Evolutionary conservation across 441 rosid species (phyloP), one percentile per base, ranked within the genome.

Genomic region (Codiaeum variegatum): DNA sequence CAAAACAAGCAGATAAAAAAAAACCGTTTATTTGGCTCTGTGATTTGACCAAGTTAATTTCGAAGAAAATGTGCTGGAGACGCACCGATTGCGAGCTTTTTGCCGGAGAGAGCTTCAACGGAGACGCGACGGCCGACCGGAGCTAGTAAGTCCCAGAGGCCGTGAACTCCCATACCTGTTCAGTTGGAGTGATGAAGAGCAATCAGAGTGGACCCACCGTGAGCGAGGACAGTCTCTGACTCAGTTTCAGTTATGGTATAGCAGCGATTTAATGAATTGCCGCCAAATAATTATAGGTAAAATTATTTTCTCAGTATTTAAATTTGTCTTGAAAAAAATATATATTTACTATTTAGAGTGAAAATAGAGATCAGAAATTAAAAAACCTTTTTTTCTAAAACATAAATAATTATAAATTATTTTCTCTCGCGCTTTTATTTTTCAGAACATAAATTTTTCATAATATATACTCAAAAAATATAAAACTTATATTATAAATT

Each of bases 61-160:
- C n/a, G 9, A 10, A 5, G 11, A 2, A 10, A 54, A 60, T 3
- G 38, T 13, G 13, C 54, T 8, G 28, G 51, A 60, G 44, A 51
- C 1, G 46, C 80, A 92, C 98, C 97, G 47, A 93, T 90, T 70
- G 98, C 99, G 51, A 93, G 87, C 75, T 83, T 91, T 77, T 89
- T 90, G 0, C 93, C 96, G 76, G 98, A 82, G 38, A 95, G 84
- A 74, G 99, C 93, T 77, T 93, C 97, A 28, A 95, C 97, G 62
- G 98, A 95, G 4, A 93, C 99, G 55, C 99, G 97, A 34, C 97
- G 96, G 76, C 99, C 97, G 38, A 91, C 95, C 60, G 97, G 99
- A 29, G 98, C 83, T 13, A 95, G 79, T 4, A 93, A 87, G 83
- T 95, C 95, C 98, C 99, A 95, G 4, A 95, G 91, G 55, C 98